Percentiles rank a stretch among this genome's conserved stretches.
Conservation (phyloP, 768 basidiomycete genomes). For the Russula compacta region DNA sequence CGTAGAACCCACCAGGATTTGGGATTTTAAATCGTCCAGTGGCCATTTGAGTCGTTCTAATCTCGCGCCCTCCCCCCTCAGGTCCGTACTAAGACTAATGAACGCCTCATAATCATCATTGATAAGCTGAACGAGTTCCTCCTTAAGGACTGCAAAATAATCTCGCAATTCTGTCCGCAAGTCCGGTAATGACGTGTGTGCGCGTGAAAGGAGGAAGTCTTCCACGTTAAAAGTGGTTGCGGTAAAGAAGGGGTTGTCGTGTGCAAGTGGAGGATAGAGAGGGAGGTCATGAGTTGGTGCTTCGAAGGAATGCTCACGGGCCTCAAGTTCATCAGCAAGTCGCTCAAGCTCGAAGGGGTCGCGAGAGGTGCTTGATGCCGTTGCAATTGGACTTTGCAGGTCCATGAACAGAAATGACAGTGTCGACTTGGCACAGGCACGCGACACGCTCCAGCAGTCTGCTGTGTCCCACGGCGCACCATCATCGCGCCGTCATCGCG, state of each 20-base stretch:
- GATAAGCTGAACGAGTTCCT: slow-evolving; percentile 90
- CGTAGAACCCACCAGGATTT: slow-evolving; percentile 52
- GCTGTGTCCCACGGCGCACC: not conserved
- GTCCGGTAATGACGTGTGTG: slow-evolving; percentile 80
- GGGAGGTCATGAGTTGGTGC: slow-evolving; percentile 43
- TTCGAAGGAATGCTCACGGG: slow-evolving; percentile 35
- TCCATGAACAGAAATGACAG: not conserved
- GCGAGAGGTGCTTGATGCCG: slow-evolving; percentile 12
- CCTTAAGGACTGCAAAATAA: slow-evolving; percentile 76
- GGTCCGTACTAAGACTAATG: slow-evolving; percentile 88
- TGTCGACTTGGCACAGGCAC: not conserved
- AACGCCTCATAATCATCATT: slow-evolving; percentile 99
- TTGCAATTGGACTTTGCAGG: slow-evolving; percentile 2
- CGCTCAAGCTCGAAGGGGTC: slow-evolving; percentile 65
- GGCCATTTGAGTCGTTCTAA: slow-evolving; percentile 62
- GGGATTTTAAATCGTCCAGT: slow-evolving; percentile 47
- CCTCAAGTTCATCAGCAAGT: slow-evolving; percentile 62
- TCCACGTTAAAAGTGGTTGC: slow-evolving; percentile 71
- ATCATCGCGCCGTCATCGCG: not conserved
- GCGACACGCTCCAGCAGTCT: not conserved
- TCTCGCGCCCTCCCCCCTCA: slow-evolving; percentile 75
- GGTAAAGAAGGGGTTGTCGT: slow-evolving; percentile 64
- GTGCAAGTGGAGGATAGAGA: slow-evolving; percentile 63
- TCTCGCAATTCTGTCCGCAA: slow-evolving; percentile 79
- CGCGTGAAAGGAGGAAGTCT: slow-evolving; percentile 77